These are phyloP conservation scores for Luffa aegyptiaca DNA, from an alignment of 306 rosid species.

Conservation along the genomic window DNA sequence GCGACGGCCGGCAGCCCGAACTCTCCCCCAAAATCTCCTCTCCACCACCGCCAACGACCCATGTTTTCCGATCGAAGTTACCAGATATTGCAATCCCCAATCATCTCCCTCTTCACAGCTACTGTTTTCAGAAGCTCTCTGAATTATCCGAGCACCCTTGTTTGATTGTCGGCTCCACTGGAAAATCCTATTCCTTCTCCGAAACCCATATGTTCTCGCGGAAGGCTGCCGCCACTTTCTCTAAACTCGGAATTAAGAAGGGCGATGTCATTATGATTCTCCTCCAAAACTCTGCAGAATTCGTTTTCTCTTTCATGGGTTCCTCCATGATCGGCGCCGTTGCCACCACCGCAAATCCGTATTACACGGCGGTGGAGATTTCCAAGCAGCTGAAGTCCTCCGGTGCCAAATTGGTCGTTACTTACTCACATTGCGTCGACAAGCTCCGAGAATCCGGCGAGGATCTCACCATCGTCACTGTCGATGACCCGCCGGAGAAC, in stretches of 20 bases:
- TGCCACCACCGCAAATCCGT: conserved; percentile 69
- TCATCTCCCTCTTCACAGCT: conserved; percentile 63
- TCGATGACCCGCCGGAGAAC: conserved; percentile 53
- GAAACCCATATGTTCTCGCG: conserved; percentile 29
- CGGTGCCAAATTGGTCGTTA: conserved; percentile 45
- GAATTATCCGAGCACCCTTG: conserved; percentile 44
- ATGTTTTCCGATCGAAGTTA: conserved; percentile 50
- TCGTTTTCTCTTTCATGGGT: conserved; percentile 52
- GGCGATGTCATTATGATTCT: conserved; percentile 73
- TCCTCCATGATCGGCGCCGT: conserved; percentile 76
- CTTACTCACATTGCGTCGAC: conserved; percentile 49
- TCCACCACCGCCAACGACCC: not conserved
- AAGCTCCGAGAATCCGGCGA: conserved; percentile 32
- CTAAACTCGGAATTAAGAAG: conserved; percentile 38
- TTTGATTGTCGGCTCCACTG: conserved; percentile 57
- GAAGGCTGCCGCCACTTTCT: conserved; percentile 42
- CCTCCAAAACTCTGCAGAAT: conserved; percentile 65
- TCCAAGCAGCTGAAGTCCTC: conserved; percentile 44
- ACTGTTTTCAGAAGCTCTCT: conserved; percentile 40
- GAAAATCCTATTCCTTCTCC: conserved; percentile 36
- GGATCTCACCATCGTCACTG: conserved; percentile 35
- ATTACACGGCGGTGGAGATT: conserved; percentile 59
- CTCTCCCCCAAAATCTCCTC: not conserved
- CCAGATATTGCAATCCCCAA: conserved; percentile 62
- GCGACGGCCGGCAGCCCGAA: not conserved